Evolutionary conservation across 208 protist species (phyloP).

Genomic region (Trypanosoma avium): DNA sequence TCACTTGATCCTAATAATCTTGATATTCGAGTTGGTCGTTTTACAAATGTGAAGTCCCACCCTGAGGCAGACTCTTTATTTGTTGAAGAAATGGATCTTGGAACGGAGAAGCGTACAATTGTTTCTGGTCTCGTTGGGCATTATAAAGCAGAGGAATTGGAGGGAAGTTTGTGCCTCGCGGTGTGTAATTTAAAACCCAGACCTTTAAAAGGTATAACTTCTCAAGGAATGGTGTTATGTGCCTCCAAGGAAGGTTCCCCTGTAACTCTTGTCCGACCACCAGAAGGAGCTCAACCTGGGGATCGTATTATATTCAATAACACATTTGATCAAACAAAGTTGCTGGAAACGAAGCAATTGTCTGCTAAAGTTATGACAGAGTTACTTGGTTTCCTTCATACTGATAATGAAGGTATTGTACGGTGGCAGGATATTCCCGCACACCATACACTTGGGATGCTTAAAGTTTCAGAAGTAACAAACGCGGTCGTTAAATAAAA

Average conservation of each 20-base stretch:
- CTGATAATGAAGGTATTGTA: conserved; percentile 48
- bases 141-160: conserved; percentile 72
- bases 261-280: conserved; percentile 63
- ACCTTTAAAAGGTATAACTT: conserved; percentile 85
- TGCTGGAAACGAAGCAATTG: conserved; percentile 28
- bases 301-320: conserved; percentile 66
- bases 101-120: conserved; percentile 87
- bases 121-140: conserved; percentile 89
- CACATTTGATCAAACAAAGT: conserved; percentile 24
- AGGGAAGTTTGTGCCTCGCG: conserved; percentile 72
- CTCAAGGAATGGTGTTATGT: conserved; percentile 94
- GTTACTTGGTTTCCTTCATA: conserved; percentile 62
- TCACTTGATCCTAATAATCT: conserved; percentile 40
- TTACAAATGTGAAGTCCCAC: conserved; percentile 80
- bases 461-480: conserved; percentile 29
- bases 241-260: conserved; percentile 56
- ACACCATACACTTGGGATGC: conserved; percentile 27
- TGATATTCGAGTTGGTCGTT: conserved; percentile 80
- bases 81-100: conserved; percentile 93
- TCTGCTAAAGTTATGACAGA: conserved; percentile 60
- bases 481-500: conserved; percentile 47
- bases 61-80: conserved; percentile 86
- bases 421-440: conserved; percentile 65
- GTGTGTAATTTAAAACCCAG: conserved; percentile 95
- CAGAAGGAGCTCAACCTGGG: conserved; percentile 55